phyloP scores from a whole-genome alignment of 1,139 yeast species.

The Lodderomyces elongisporus region DNA sequence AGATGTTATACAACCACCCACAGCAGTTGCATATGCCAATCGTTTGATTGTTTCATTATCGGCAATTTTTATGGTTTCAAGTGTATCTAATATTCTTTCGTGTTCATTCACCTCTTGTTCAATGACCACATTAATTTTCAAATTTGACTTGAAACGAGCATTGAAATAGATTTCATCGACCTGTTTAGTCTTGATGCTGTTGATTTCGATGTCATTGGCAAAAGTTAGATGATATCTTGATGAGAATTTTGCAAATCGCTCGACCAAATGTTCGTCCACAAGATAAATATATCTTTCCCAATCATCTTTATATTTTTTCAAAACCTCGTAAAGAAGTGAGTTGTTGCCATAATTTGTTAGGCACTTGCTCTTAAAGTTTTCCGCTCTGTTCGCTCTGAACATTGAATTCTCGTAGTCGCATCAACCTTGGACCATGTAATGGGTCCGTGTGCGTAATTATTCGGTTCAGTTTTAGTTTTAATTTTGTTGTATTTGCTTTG shows the following conservation, averaged over 20 bases:
- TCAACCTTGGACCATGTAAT: too few relatives aligned
- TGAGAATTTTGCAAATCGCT: constrained; percentile 3
- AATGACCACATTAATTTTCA: neutral
- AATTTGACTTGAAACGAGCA: constrained; percentile 5
- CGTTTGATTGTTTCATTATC: constrained; percentile 21
- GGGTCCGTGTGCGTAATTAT: too few relatives aligned
- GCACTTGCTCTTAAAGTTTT: constrained; percentile 2
- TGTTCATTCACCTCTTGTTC: too few relatives aligned
- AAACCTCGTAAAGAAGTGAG: constrained; percentile 22
- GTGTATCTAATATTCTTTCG: too few relatives aligned
- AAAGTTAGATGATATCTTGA: constrained; percentile 5
- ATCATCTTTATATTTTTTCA: constrained; percentile 23
- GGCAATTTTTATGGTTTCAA: too few relatives aligned
- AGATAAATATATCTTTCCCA: constrained; percentile 35
- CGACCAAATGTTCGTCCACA: constrained; percentile 20
- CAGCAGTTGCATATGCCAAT: constrained; percentile 42
- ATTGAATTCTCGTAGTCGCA: too few relatives aligned
- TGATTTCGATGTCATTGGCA: constrained; percentile 4
- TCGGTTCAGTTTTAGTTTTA: too few relatives aligned
- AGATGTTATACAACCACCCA: constrained; percentile 54
- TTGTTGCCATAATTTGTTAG: constrained; percentile 26
- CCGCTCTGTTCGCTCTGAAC: neutral
- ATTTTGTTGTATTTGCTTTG: too few relatives aligned
- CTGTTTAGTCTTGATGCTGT: constrained; percentile 4
- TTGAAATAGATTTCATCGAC: constrained; percentile 7